phyloP scores from a whole-genome alignment of 805 yeast genomes.

The Clavispora fructus region DNA sequence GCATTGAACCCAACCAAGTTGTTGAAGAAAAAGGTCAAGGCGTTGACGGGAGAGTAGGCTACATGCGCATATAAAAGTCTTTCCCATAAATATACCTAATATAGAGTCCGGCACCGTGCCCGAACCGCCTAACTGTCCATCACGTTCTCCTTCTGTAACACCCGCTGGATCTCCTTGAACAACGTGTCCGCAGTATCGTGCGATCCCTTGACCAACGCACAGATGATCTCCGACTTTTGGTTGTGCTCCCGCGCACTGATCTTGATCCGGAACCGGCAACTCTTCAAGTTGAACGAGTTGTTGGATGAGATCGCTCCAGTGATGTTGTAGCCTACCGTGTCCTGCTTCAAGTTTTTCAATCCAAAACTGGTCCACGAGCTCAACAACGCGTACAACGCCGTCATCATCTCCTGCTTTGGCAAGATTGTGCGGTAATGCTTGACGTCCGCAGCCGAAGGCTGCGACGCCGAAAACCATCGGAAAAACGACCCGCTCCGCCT shows the following conservation, averaged over 20 bases:
- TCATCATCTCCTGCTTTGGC: slow-evolving; percentile 52
- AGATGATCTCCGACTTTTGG: slow-evolving; percentile 50
- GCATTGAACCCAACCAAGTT: slow-evolving; percentile 55
- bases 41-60: slow-evolving; percentile 3
- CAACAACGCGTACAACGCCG: slow-evolving; percentile 58
- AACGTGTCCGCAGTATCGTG: slow-evolving; percentile 54
- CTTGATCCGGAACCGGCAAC: slow-evolving; percentile 58
- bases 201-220: slow-evolving; percentile 64
- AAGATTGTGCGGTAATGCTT: slow-evolving; percentile 35
- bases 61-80: background rate
- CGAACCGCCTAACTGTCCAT: slow-evolving; percentile 26
- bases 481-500: slow-evolving; percentile 15
- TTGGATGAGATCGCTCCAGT: slow-evolving; percentile 60
- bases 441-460: slow-evolving; percentile 22
- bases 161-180: slow-evolving; percentile 58
- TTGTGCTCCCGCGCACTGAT: slow-evolving; percentile 36
- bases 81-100: background rate
- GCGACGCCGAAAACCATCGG: slow-evolving; percentile 37
- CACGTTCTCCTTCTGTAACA: slow-evolving; percentile 60
- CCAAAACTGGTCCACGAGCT: slow-evolving; percentile 71
- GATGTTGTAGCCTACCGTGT: slow-evolving; percentile 39
- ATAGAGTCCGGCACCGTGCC: no score
- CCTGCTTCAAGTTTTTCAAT: slow-evolving; percentile 47
- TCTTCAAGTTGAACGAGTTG: slow-evolving; percentile 57
- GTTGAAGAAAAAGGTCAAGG: slow-evolving; percentile 39